Evolutionary conservation across 176 grass and related monocot genomes (phyloP).

Genomic region (Eragrostis nindensis): DNA sequence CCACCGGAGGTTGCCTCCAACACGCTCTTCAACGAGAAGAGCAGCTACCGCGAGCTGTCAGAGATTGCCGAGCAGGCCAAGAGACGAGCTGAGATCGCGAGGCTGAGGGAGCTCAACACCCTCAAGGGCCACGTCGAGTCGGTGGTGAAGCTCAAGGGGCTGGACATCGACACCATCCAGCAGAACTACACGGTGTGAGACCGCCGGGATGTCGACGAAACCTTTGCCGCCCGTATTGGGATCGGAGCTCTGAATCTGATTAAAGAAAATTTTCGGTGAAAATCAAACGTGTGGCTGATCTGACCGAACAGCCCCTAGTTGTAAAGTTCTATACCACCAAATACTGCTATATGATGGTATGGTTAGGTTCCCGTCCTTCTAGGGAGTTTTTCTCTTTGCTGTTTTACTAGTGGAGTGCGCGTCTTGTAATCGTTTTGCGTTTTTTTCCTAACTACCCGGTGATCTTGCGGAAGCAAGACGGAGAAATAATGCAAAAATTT

Average conservation of each 20-base stretch:
- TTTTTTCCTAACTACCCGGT: conserved; percentile 54
- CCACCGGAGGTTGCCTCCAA: conserved; percentile 51
- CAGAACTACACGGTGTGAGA: conserved; percentile 72
- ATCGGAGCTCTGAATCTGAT: conserved; percentile 29
- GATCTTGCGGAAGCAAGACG: conserved; percentile 58
- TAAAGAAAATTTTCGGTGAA: conserved; percentile 46
- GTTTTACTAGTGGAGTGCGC: conserved; percentile 47
- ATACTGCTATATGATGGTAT: conserved; percentile 43
- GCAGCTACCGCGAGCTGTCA: conserved; percentile 97
- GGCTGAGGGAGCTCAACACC: conserved; percentile 59
- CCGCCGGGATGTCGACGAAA: conserved; percentile 9
- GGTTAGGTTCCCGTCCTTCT: conserved; percentile 40
- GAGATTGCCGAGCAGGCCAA: conserved; percentile 98
- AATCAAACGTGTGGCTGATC: conserved; percentile 44
- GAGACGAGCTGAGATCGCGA: conserved; percentile 89
- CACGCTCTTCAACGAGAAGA: conserved; percentile 77
- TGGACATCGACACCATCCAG: conserved; percentile 69
- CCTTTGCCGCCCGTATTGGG: conserved; percentile 1
- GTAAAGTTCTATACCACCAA: conserved; percentile 49
- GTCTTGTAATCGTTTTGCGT: conserved; percentile 49
- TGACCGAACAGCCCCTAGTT: conserved; percentile 53
- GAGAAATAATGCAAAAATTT: conserved; percentile 56
- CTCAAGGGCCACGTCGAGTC: conserved; percentile 70
- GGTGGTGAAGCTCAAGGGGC: conserved; percentile 67
- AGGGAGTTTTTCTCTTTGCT: conserved; percentile 24